phyloP scores from a whole-genome alignment of 306 rosid species.

The Datisca glomerata region DNA sequence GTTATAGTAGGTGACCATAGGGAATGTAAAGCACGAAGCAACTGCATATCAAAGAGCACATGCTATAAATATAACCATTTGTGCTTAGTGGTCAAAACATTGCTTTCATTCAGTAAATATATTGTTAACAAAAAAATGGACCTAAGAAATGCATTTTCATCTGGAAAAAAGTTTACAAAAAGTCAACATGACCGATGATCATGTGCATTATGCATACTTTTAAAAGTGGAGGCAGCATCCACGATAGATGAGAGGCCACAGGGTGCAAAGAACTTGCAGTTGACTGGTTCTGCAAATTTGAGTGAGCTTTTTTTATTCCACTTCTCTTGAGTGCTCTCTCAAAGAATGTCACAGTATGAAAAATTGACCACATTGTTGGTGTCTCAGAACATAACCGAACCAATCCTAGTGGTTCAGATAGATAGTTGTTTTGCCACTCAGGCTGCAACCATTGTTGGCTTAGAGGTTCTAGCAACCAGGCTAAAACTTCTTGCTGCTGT shows the following conservation, averaged over 20 bases:
- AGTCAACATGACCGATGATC: conserved; percentile 13
- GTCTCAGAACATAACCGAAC: conserved; percentile 67
- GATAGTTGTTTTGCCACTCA: conserved; percentile 84
- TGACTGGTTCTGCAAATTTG: conserved; percentile 38
- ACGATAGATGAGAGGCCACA: conserved; percentile 76
- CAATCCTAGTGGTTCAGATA: conserved; percentile 78
- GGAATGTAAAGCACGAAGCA: conserved; percentile 71
- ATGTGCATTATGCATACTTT: conserved; percentile 42
- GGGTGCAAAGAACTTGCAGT: conserved; percentile 58
- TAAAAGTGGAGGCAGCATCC: conserved; percentile 95
- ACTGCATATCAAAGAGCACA: conserved; percentile 37
- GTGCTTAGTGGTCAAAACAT: too few relatives aligned
- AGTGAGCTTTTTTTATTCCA: conserved; percentile 59
- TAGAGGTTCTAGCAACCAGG: conserved; percentile 83
- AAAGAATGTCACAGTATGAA: conserved; percentile 82
- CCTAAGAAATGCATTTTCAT: background rate
- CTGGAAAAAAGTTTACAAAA: background rate
- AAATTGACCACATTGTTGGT: conserved; percentile 80
- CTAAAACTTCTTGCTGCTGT: conserved; percentile 96
- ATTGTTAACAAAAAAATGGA: too few relatives aligned
- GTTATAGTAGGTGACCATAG: conserved; percentile 79
- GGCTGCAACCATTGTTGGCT: conserved; percentile 77
- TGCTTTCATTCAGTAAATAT: too few relatives aligned
- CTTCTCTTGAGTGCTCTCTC: conserved; percentile 98
- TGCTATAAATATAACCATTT: too few relatives aligned